Evolutionary conservation across 2,329 filamentous ascomycete species (phyloP).

Genomic region (Elsinoe arachidis): DNA sequence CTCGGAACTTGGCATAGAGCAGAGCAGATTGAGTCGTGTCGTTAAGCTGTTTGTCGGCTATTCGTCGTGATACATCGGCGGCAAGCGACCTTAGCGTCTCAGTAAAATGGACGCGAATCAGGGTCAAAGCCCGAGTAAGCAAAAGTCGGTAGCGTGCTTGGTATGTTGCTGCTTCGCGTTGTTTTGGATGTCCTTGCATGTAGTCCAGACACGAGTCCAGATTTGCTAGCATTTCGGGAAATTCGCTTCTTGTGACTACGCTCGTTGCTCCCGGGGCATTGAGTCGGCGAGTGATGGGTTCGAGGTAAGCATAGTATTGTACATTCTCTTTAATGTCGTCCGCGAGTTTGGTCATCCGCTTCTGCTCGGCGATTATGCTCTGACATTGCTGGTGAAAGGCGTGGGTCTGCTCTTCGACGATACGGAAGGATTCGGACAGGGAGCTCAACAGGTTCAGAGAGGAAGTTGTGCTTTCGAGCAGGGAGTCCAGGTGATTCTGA

Average conservation of each 20-base stretch:
- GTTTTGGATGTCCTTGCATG: slow-evolving; percentile 76
- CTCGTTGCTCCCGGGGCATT: slow-evolving; percentile 87
- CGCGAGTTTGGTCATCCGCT: slow-evolving; percentile 66
- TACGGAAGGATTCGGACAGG: slow-evolving; percentile 76
- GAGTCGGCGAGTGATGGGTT: slow-evolving; percentile 78
- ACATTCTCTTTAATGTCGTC: slow-evolving; percentile 80
- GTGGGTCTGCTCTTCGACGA: slow-evolving; percentile 84
- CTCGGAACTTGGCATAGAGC: slow-evolving; percentile 62
- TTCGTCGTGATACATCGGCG: slow-evolving; percentile 53
- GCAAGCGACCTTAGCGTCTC: slow-evolving; percentile 54
- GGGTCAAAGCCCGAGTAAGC: slow-evolving; percentile 58
- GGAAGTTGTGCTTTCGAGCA: slow-evolving; percentile 67
- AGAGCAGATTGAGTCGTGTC: slow-evolving; percentile 64
- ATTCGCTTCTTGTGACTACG: slow-evolving; percentile 73
- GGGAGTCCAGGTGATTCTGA: slow-evolving; percentile 68
- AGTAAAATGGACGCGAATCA: slow-evolving; percentile 59
- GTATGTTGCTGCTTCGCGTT: slow-evolving; percentile 81
- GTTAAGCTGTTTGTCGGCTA: slow-evolving; percentile 58
- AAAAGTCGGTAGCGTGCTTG: slow-evolving; percentile 78
- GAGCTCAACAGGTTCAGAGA: slow-evolving; percentile 68
- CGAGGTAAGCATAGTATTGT: slow-evolving; percentile 90
- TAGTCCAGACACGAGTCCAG: slow-evolving; percentile 87
- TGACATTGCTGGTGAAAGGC: slow-evolving; percentile 90
- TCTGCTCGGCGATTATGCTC: slow-evolving; percentile 73
- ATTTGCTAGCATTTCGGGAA: slow-evolving; percentile 78